Percentiles rank a stretch among this genome's conserved stretches.
phyloP scores from a whole-genome alignment of 2,329 filamentous ascomycete genomes.

The Chaetomium sp. region DNA sequence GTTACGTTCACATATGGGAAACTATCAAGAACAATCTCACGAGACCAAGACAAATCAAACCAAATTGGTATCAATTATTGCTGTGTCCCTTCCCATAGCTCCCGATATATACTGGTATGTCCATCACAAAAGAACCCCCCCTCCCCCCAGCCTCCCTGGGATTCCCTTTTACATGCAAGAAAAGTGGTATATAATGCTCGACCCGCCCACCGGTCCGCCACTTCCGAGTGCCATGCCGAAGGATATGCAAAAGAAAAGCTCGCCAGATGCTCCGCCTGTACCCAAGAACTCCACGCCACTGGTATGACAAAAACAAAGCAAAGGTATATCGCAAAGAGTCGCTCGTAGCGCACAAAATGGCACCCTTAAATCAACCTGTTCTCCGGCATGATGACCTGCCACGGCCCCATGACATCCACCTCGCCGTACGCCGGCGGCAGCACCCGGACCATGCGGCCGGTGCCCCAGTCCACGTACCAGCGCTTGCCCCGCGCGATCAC shows the following conservation, averaged over 20 bases:
- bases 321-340: constrained; percentile 10
- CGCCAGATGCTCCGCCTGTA: constrained; percentile 25
- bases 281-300: constrained; percentile 20
- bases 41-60: background rate
- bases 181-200: constrained; percentile 28
- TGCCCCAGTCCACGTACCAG: constrained; percentile 63
- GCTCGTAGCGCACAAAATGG: constrained; percentile 8
- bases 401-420: constrained; percentile 52
- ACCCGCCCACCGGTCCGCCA: constrained; percentile 1
- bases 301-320: constrained; percentile 20
- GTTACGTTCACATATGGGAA: background rate
- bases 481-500: constrained; percentile 59
- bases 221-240: constrained; percentile 21
- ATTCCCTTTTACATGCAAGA: constrained; percentile 10
- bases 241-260: constrained; percentile 25
- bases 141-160: background rate
- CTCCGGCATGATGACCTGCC: constrained; percentile 54
- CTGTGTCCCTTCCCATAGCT: background rate
- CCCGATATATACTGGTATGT: constrained; percentile 15
- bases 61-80: constrained; percentile 7
- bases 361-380: constrained; percentile 48
- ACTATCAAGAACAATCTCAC: background rate
- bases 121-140: background rate
- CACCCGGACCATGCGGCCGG: constrained; percentile 57
- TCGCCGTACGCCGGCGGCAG: constrained; percentile 58